Evolutionary conservation across 2,329 filamentous ascomycete genomes (phyloP), one percentile per base, ranked within the genome.

Genomic region (Hypocrella siamensis): DNA sequence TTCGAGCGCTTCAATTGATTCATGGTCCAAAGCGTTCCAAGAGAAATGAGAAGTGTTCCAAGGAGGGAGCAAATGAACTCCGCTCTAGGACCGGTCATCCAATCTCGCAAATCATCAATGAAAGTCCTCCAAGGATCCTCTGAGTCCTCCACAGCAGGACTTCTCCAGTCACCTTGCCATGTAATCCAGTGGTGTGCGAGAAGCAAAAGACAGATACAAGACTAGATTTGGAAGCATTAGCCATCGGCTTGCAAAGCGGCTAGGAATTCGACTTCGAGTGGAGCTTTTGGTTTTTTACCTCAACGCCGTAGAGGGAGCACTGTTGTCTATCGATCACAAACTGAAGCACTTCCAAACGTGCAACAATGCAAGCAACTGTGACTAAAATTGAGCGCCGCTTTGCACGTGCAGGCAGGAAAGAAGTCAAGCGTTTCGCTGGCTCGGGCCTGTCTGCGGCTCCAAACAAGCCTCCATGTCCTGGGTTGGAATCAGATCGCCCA

Each of bases 91-190:
- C 53, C 53, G 28, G 45, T 54, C 31, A 69, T 46, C 63, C 65
- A 70, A 22, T 51, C 49, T 11, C 47, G 46, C 3, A 70, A 35
- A 33, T 68, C 65, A 16, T 70, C 64, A 29, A 60, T 54, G 2
- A 58, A 40, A 26, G 52, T 63, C 26, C 59, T 57, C 54, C 62
- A 67, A 3, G 58, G 58, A 30, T 68, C 63, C n/a, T 65, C 56
- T 1, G 51, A 46, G 5, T 58, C 53, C 7, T 49, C 48, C n/a
- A 45, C 42, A 3, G 41, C 40, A 10, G 44, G 44, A 11, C 46
- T 38, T 1, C 42, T 45, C 48, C 47, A 54, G 42, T 44, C 46
- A 3, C 45, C 41, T 5, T 47, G 45, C 30, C 42, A 47, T 5
- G 54, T 56, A 19, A 64, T 47, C 21, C 63, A 54, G 39, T 66